phyloP scores from a whole-genome alignment of 2,329 filamentous ascomycete genomes.

The Cladosporium sp. region DNA sequence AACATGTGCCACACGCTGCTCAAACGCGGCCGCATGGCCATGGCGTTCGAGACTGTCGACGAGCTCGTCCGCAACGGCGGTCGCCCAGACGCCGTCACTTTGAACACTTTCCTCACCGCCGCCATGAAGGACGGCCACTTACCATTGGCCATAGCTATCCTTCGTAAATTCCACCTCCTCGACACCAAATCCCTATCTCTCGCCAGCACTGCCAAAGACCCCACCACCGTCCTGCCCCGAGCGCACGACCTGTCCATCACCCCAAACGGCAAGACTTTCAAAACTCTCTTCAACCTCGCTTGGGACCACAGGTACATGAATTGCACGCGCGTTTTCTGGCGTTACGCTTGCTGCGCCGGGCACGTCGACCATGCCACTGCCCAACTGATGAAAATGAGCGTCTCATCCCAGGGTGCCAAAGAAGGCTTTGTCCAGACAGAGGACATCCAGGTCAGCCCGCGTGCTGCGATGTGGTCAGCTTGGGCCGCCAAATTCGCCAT shows the following conservation, averaged over 20 bases:
- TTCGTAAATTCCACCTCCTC: constrained; percentile 21
- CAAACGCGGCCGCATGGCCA: constrained; percentile 23
- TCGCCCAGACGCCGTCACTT: constrained; percentile 22
- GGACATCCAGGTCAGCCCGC: neutral
- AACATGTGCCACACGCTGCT: constrained; percentile 29
- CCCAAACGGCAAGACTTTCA: neutral
- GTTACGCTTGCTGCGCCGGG: constrained; percentile 34
- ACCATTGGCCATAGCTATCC: constrained; percentile 22
- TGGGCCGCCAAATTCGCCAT: constrained; percentile 31
- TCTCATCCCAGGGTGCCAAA: constrained; percentile 5
- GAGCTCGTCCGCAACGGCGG: constrained; percentile 22
- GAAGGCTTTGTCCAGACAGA: neutral
- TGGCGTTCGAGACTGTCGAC: constrained; percentile 26
- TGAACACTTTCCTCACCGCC: constrained; percentile 32
- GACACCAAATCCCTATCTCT: neutral
- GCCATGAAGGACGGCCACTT: constrained; percentile 22
- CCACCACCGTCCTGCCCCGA: neutral
- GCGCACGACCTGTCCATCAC: neutral
- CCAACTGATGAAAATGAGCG: constrained; percentile 20
- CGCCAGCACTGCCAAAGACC: constrained; percentile 14
- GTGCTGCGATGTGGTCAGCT: constrained; percentile 21
- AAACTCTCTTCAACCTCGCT: constrained; percentile 22
- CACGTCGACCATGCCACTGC: constrained; percentile 23
- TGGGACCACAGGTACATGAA: constrained; percentile 31
- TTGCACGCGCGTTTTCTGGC: constrained; percentile 36